phyloP scores from a whole-genome alignment of 106 monocot species.

The Dioscorea zingiberensis region DNA sequence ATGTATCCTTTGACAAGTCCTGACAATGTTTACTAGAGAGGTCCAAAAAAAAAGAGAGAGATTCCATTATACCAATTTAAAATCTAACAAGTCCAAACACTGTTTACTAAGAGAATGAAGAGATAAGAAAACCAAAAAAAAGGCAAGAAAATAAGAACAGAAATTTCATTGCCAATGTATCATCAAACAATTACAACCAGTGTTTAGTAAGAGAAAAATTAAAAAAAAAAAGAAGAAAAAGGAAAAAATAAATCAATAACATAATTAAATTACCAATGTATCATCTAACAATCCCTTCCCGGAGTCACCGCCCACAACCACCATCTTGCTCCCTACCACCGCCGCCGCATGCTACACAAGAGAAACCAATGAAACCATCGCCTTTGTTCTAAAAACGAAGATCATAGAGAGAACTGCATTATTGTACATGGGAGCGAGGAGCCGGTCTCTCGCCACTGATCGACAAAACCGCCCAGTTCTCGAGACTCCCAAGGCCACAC shows the following conservation, averaged over 20 bases:
- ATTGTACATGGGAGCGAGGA: conserved; percentile 66
- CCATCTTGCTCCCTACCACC: conserved; percentile 81
- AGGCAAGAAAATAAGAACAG: neutral
- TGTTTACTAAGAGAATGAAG: neutral
- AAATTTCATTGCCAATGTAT: conserved; percentile 52
- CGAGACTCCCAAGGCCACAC: conserved; percentile 35
- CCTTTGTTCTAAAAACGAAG: neutral
- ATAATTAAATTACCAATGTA: conserved; percentile 49
- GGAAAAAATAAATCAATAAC: neutral
- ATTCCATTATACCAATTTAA: neutral
- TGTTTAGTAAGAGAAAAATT: too few relatives aligned
- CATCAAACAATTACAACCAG: conserved; percentile 47
- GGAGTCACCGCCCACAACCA: conserved; percentile 93
- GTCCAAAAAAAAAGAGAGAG: neutral
- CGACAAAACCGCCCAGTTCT: conserved; percentile 70
- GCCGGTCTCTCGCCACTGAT: conserved; percentile 59
- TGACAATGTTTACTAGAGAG: too few relatives aligned
- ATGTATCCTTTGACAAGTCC: neutral
- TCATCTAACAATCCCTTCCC: conserved; percentile 73
- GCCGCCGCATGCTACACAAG: conserved; percentile 76
- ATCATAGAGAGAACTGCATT: neutral
- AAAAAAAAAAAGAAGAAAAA: too few relatives aligned
- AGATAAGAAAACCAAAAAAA: too few relatives aligned
- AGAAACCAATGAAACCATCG: neutral
- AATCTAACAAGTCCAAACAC: neutral